Evolutionary conservation across 2,329 filamentous ascomycete genomes (phyloP), one percentile per base, ranked within the genome.

Genomic region (Ceratocystis lukuohia): DNA sequence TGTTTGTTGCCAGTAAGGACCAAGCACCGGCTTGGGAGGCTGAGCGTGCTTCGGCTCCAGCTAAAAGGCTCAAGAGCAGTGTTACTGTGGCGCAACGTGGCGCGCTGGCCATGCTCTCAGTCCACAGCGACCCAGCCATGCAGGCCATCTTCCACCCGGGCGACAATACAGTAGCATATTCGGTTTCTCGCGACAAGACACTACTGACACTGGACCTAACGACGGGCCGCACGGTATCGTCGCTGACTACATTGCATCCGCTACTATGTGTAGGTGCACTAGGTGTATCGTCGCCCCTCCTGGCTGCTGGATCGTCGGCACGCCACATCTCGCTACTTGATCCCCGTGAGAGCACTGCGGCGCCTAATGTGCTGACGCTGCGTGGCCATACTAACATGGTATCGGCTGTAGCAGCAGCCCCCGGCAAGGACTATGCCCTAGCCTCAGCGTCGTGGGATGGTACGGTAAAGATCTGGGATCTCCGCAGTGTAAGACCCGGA

Each of bases 241-340:
- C 89, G 3, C 82, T 94, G 66, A 88, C 89, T 0, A 94, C 91
- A 0, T 85, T 89, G 66, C 89, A 96, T 75, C 85, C 91, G 0
- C 82, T 99, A 6, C 83, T 96, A 68, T 91, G 87, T 37, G 80
- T 96, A 5, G 82, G 85, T 69, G 86, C 91, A 5, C 79, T 99
- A 15, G 84, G 85, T 1, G 69, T 72, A 66, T 69, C 79, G 71
- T 67, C 65, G n/a, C 61, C 69, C 44, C 77, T 85, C 28, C 75
- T 87, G 66, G 84, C 84, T 2, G 88, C 90, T 25, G 94, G 92
- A 68, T 96, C 90, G 1, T 87, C 87, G 17, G 89, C 90, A 25
- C 83, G 91, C 66, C 90, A 96, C 77, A 89, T 99, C 73, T 93
- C 91, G 0, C 82, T 99, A n/a, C 84, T 97, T 70, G 94, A 99